Evolutionary conservation across 1,139 yeast species (phyloP).

Genomic region (Zygosaccharomyces pseudobailii): DNA sequence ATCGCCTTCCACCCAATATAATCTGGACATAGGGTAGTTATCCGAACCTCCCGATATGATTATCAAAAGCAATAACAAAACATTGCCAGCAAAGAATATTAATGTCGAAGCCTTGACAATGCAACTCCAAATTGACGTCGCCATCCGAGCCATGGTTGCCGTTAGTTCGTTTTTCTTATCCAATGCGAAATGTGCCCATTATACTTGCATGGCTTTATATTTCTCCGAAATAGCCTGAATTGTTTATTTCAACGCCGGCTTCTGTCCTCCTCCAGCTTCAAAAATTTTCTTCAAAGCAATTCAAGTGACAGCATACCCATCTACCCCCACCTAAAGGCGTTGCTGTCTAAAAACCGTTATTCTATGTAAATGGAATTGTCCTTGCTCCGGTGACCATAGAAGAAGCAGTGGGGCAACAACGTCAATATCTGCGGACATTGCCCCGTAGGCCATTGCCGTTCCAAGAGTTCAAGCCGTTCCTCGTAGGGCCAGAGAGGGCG

Average conservation of each 20-base stretch:
- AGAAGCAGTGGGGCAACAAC: background rate
- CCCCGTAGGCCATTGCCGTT: background rate
- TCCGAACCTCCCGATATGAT: constrained; percentile 63
- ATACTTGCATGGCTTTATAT: background rate
- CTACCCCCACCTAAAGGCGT: background rate
- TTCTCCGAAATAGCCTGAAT: background rate
- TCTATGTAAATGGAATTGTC: background rate
- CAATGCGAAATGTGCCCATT: background rate
- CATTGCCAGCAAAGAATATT: constrained; percentile 38
- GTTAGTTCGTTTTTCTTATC: background rate
- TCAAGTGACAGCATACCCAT: background rate
- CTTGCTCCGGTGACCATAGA: background rate
- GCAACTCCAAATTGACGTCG: background rate
- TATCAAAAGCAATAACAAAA: constrained; percentile 54
- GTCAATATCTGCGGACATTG: background rate
- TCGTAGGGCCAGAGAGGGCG: background rate
- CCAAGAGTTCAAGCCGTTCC: background rate
- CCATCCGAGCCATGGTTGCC: background rate
- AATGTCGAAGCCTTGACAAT: constrained; percentile 14
- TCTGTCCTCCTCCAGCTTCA: background rate
- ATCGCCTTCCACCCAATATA: constrained; percentile 70
- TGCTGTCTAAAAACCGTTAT: background rate
- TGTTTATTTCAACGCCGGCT: background rate
- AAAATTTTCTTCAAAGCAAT: background rate
- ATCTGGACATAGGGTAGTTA: constrained; percentile 56